Percentiles rank a stretch among this genome's conserved stretches.
Evolutionary conservation across 768 basidiomycete genomes (phyloP).

Genomic region (Hydnomerulius pinastri): DNA sequence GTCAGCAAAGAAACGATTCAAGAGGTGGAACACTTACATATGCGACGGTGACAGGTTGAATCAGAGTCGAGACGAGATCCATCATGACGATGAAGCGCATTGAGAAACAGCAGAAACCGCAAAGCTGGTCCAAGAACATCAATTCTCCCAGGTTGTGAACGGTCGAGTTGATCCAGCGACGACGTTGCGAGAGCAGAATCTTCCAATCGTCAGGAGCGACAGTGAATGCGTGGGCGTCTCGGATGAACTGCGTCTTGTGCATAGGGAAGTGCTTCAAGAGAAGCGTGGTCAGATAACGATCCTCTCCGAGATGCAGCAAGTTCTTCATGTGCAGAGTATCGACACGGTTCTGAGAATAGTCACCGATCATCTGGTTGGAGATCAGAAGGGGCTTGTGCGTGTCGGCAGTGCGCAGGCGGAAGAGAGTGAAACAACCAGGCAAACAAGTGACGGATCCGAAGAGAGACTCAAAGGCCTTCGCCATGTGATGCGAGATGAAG

Average conservation of each 20-base stretch:
- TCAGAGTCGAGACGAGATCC: constrained; percentile 85
- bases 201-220: constrained; percentile 97
- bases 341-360: constrained; percentile 95
- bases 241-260: constrained; percentile 93
- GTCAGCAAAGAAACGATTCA: background rate
- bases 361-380: constrained; percentile 85
- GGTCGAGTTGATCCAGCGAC: constrained; percentile 99
- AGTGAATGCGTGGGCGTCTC: constrained; percentile 92
- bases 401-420: constrained; percentile 91
- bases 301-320: constrained; percentile 94
- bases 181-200: constrained; percentile 91
- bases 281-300: constrained; percentile 96
- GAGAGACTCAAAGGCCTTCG: constrained; percentile 95
- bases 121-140: constrained; percentile 86
- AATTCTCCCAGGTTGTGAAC: constrained; percentile 96
- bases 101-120: constrained; percentile 98
- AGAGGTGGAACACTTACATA: constrained; percentile 60
- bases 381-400: constrained; percentile 94
- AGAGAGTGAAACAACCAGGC: constrained; percentile 98
- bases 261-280: constrained; percentile 94
- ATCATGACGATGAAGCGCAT: constrained; percentile 99
- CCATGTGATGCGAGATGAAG: constrained; percentile 98
- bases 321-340: constrained; percentile 99
- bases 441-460: constrained; percentile 99
- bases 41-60: constrained; percentile 83